Evolutionary conservation across 257 asterid species (phyloP).

Genomic region (Solanum dulcamara): DNA sequence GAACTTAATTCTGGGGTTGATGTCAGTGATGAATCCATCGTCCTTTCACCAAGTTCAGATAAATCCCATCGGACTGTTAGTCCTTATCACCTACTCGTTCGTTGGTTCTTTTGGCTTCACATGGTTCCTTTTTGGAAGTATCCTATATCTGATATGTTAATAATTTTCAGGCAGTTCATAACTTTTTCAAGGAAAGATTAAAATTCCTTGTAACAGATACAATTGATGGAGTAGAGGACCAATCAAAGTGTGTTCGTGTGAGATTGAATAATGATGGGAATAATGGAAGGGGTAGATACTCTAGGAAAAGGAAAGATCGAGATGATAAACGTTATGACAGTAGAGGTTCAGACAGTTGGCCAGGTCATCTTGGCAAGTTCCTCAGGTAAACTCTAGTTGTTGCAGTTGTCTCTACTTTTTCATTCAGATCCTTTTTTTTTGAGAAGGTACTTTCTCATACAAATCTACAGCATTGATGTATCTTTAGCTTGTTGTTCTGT

Average conservation of each 20-base stretch:
- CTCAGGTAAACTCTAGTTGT: constrained; percentile 40
- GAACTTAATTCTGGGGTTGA: constrained; percentile 39
- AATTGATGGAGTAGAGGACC: constrained; percentile 69
- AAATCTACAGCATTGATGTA: background rate
- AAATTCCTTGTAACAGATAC: constrained; percentile 88
- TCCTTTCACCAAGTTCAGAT: constrained; percentile 77
- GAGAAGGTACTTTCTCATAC: background rate
- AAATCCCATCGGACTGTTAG: constrained; percentile 76
- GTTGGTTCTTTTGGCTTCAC: background rate
- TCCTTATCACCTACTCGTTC: background rate
- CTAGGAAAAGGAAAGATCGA: constrained; percentile 78
- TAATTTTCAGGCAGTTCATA: constrained; percentile 74
- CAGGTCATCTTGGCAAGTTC: constrained; percentile 72
- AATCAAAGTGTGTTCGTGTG: constrained; percentile 83
- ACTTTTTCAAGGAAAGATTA: constrained; percentile 81
- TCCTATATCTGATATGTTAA: constrained; percentile 3
- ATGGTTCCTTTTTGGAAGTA: constrained; percentile 5
- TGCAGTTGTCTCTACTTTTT: background rate
- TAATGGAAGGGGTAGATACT: constrained; percentile 40
- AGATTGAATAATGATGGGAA: constrained; percentile 46
- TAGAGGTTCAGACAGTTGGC: constrained; percentile 91
- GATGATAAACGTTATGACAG: constrained; percentile 61
- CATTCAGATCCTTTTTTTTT: background rate
- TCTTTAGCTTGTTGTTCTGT: background rate
- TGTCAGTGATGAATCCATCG: constrained; percentile 33